Percentiles rank a stretch among this genome's conserved stretches.
Evolutionary conservation across 1,284 basidiomycete genomes (phyloP).

Genomic region (Trametes sp.): DNA sequence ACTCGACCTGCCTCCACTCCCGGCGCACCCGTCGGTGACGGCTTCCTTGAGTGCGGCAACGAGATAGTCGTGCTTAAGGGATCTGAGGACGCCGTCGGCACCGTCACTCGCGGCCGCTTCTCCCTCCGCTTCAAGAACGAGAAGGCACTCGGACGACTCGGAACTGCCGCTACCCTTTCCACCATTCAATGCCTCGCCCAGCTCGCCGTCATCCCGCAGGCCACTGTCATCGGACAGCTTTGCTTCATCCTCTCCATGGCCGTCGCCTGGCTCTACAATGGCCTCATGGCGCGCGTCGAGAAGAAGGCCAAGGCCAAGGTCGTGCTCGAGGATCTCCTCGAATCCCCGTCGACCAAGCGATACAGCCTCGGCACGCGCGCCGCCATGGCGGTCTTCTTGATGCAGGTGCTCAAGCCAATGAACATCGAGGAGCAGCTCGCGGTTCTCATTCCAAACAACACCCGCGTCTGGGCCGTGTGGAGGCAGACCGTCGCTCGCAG

Average conservation of each 20-base stretch:
- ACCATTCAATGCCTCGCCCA: constrained; percentile 24
- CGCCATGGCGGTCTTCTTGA: constrained; percentile 26
- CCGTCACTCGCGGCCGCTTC: constrained; percentile 29
- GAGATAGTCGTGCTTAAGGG: constrained; percentile 29
- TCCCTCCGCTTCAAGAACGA: constrained; percentile 25
- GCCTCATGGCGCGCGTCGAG: constrained; percentile 18
- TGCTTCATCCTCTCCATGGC: constrained; percentile 23
- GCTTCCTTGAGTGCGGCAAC: constrained; percentile 25
- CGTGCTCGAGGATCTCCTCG: constrained; percentile 24
- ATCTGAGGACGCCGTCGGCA: constrained; percentile 19
- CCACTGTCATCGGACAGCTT: constrained; percentile 24
- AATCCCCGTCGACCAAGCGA: constrained; percentile 17
- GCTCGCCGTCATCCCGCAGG: constrained; percentile 25
- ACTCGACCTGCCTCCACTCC: constrained; percentile 23
- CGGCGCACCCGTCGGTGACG: constrained; percentile 27
- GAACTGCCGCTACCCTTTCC: constrained; percentile 9
- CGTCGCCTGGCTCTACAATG: constrained; percentile 25
- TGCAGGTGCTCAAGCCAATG: constrained; percentile 25
- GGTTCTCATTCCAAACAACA: constrained; percentile 30
- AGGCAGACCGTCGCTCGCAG: constrained; percentile 26
- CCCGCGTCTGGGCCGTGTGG: constrained; percentile 28
- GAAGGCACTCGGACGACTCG: background rate
- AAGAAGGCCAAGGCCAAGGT: constrained; percentile 19
- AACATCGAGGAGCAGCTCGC: constrained; percentile 31
- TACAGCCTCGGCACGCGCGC: constrained; percentile 30